Evolutionary conservation across 78 protist species (phyloP).

Genomic region (Dictyostelium discoideum): DNA sequence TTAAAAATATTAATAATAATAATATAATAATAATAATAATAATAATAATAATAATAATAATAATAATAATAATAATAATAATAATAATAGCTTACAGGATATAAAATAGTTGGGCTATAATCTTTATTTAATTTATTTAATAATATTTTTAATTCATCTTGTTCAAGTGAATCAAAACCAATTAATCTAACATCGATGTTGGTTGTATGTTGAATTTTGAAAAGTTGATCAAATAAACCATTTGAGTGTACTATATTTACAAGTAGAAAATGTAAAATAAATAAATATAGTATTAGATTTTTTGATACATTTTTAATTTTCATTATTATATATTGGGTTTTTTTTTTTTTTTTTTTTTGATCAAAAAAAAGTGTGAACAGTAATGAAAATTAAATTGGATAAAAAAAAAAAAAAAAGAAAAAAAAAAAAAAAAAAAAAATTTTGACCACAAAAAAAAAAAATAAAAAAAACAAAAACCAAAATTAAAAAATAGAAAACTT

Average conservation of each 20-base stretch:
- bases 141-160: constrained; percentile 21
- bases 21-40: not conserved
- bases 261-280: not conserved
- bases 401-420: too few species aligned
- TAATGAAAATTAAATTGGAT: not conserved
- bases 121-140: constrained; percentile 52
- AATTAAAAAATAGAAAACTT: too few species aligned
- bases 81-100: constrained; percentile 19
- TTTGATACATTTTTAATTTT: not conserved
- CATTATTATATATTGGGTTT: not conserved
- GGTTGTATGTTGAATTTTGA: constrained; percentile 41
- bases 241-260: not conserved
- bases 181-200: constrained; percentile 30
- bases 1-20: not conserved
- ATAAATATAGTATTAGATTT: too few species aligned
- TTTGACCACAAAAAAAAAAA: too few species aligned
- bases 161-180: constrained; percentile 27
- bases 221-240: constrained; percentile 18
- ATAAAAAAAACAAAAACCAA: too few species aligned
- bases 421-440: too few species aligned
- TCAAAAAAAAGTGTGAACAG: not conserved
- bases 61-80: too few species aligned
- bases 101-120: constrained; percentile 12
- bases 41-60: too few species aligned
- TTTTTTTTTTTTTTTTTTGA: too few species aligned